phyloP scores from a whole-genome alignment of 352 stramenopile genomes.

The Plasmopara viticola region DNA sequence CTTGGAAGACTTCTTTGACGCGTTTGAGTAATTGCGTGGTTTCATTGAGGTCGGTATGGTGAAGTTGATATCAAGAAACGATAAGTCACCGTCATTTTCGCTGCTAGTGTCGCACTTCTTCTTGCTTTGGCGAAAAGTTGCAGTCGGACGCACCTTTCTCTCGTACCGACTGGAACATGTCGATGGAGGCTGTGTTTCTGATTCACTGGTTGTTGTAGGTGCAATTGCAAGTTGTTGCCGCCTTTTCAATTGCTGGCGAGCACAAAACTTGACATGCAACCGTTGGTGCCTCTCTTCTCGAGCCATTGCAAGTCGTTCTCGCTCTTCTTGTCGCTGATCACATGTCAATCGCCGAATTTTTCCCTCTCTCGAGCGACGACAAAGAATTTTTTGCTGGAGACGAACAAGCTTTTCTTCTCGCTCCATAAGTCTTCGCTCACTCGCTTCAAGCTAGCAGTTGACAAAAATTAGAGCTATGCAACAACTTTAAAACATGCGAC shows the following conservation, averaged over 20 bases:
- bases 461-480: background rate
- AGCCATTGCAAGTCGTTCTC: conserved; percentile 56
- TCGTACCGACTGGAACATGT: conserved; percentile 10
- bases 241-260: conserved; percentile 17
- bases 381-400: conserved; percentile 47
- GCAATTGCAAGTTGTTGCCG: conserved; percentile 8
- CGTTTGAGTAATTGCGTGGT: conserved; percentile 6
- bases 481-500: background rate
- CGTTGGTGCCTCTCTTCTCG: conserved; percentile 61
- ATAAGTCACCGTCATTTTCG: conserved; percentile 35
- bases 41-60: conserved; percentile 36
- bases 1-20: conserved; percentile 14
- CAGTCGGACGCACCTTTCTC: conserved; percentile 1
- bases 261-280: conserved; percentile 41
- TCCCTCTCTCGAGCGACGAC: conserved; percentile 41
- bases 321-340: conserved; percentile 61
- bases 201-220: conserved; percentile 13
- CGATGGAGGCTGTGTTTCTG: conserved; percentile 6
- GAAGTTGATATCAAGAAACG: conserved; percentile 42
- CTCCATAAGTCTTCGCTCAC: conserved; percentile 60
- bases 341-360: conserved; percentile 35
- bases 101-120: conserved; percentile 11
- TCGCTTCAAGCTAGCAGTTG: conserved; percentile 37
- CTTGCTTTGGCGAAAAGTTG: conserved; percentile 6
- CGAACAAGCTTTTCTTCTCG: conserved; percentile 59